Base-by-base conservation (phyloP, 371 early-diverging fungal genomes). In the Rhizopus delemar region DNA sequence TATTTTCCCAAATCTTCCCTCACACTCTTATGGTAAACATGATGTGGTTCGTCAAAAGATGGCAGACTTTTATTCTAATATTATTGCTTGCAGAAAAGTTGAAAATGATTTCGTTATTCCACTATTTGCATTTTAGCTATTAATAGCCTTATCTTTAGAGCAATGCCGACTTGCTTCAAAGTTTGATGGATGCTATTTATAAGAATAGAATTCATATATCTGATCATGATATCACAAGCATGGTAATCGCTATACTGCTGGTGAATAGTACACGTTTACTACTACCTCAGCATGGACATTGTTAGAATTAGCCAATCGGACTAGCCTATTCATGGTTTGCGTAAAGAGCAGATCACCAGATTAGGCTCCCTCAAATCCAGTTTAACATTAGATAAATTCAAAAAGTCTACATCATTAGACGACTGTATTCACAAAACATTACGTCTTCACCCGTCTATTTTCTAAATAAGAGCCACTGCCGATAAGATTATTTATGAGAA, bases 171-270 rank as follows among this genome's bases (percentile, higher is more conserved):
- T 85, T 97, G 66, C 78, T 96, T 51, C 87, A 92, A 64, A 82
- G 86, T 15, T 77, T 96, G 54, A 93, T 96, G 90, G 81, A 86
- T 55, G 82, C 90, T 33, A 83, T 78, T 16, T 98, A 97, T 84
- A 93, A 93, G 80, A 86, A 91, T 65, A 97, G 98, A 39, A 77
- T 80, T 41, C 75, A 75, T 45, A 63, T 92, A 46, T 80, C 88
- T 31, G 95, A 96, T 61, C 73, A 83, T 41, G 93, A 93, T 60
- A 85, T 93, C 60, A 91, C 94, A 16, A 90, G 93, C 82, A 87
- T 98, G 85, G 88, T 96, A 90, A 98, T 96, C 80, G 97, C 97
- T 22, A 71, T 93, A 43, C 81, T 97, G 33, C 92, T 86, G 98
- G 94, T 48, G 98, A 97, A 16, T 96, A 97, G 74, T 97, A 98